Base-by-base conservation (phyloP, 257 asterid genomes). In the Solanum habrochaites region DNA sequence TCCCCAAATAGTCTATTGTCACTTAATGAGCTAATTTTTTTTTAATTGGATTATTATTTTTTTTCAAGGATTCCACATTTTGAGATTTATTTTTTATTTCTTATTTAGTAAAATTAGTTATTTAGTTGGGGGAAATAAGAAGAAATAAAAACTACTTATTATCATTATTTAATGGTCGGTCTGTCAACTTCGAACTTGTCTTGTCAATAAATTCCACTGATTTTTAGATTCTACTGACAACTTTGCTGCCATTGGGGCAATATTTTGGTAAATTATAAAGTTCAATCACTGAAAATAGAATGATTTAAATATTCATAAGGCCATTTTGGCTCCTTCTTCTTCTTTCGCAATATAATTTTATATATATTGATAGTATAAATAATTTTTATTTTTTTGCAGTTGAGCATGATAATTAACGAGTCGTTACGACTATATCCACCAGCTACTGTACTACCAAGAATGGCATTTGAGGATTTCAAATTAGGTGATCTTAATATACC, bases 381-480 rank as follows among this genome's bases (percentile, higher is more conserved):
- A 1, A 27, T 2, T 0, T 15, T 27, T 47, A 14, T 6, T 1
- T 12, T 12, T 15, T 18, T 86, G 90, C 94, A 97, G 99, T 81
- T 97, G 86, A 94, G 88, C 83, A 92, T 92, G 98, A 98, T 97
- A 91, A 97, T 97, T 52, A 96, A 94, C 7, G 99, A 97, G 73
- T 94, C 99, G 7, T 91, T 97, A 0, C 75, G 99, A 31, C 88
- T 97, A 0, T 97, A 97, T 86, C 99, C 99, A 11, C 99, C 99
- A 2, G 99, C 96, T 6, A 88, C 99, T 3, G 89, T 97, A 15
- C 93, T 97, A 7, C 99, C 99, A 1, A 90, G 99, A 29, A 97
- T 96, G 99, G 99, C 99, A 35, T 97, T 97, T 83, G 96, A 97
- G 81, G 99, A 96, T 80, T 90, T 97, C 15, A 89, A 94, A 52